A percentile compares a stretch with the other conserved stretches of the same genome.
phyloP scores from a whole-genome alignment of 2,329 filamentous ascomycete species.

The Macrophomina tecta region DNA sequence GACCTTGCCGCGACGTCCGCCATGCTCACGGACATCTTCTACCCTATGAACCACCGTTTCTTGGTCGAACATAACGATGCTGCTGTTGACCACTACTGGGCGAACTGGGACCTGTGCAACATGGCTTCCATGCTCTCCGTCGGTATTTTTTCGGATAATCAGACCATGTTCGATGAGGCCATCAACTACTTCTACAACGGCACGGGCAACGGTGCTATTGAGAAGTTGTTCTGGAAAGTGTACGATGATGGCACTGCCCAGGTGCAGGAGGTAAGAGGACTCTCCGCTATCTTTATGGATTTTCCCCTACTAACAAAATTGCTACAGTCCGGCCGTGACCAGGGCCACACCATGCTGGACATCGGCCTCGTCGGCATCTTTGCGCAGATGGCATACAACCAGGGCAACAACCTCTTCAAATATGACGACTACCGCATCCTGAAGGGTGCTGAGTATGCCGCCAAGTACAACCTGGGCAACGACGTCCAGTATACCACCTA shows the following conservation, averaged over 20 bases:
- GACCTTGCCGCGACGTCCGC: conserved; percentile 35
- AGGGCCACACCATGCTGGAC: conserved; percentile 52
- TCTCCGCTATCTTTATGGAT: conserved; percentile 15
- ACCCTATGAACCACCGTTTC: conserved; percentile 48
- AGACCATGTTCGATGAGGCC: conserved; percentile 48
- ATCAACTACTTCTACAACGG: conserved; percentile 51
- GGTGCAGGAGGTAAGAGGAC: conserved; percentile 2
- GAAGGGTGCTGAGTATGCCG: conserved; percentile 44
- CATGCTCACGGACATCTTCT: conserved; percentile 49
- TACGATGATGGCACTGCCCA: conserved; percentile 20
- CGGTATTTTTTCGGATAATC: conserved; percentile 52
- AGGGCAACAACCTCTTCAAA: conserved; percentile 50
- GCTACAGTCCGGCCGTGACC: conserved; percentile 54
- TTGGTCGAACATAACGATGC: conserved; percentile 46
- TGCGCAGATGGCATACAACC: conserved; percentile 52
- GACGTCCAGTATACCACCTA: conserved; percentile 52
- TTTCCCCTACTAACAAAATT: conserved; percentile 35
- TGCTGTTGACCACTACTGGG: conserved; percentile 46
- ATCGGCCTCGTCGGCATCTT: conserved; percentile 49
- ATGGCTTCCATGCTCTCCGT: conserved; percentile 50
- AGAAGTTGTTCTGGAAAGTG: conserved; percentile 39
- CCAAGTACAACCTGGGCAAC: conserved; percentile 52
- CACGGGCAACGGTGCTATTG: conserved; percentile 46
- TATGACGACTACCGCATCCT: conserved; percentile 45
- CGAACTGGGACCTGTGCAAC: conserved; percentile 56